Evolutionary conservation across 2,329 filamentous ascomycete genomes (phyloP).

Genomic region (Ambrosiella cleistominuta): DNA sequence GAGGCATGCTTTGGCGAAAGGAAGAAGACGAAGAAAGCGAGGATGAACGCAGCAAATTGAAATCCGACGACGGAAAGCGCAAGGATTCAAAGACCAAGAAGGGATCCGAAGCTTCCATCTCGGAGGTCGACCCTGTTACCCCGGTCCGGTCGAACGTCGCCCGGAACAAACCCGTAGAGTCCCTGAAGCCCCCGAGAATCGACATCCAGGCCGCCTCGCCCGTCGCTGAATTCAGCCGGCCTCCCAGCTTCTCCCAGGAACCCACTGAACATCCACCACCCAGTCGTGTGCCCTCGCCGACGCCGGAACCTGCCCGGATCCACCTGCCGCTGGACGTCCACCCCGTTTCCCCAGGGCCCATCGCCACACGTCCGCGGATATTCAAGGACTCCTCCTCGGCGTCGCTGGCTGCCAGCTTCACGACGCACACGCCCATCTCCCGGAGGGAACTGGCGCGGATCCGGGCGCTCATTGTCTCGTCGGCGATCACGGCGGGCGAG

Average conservation of each 20-base stretch:
- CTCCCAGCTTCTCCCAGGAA: conserved; percentile 6
- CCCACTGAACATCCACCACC: conserved; percentile 11
- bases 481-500: conserved; percentile 78
- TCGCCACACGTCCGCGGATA: conserved; percentile 14
- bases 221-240: neutral
- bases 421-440: conserved; percentile 20
- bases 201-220: conserved; percentile 28
- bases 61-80: neutral
- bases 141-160: conserved; percentile 17
- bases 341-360: conserved; percentile 13
- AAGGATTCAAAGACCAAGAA: neutral
- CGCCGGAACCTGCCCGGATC: neutral
- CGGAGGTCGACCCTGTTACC: neutral
- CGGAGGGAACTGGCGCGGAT: conserved; percentile 68
- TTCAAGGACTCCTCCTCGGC: neutral
- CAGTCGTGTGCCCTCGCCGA: conserved; percentile 20
- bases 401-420: neutral
- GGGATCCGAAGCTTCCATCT: neutral
- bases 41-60: conserved; percentile 18
- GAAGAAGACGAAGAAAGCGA: conserved; percentile 33
- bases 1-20: conserved; percentile 40
- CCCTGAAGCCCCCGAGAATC: conserved; percentile 31
- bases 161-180: conserved; percentile 27
- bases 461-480: conserved; percentile 57
- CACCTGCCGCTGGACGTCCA: neutral